phyloP scores from a whole-genome alignment of 306 rosid genomes.

The Fagus crenata region DNA sequence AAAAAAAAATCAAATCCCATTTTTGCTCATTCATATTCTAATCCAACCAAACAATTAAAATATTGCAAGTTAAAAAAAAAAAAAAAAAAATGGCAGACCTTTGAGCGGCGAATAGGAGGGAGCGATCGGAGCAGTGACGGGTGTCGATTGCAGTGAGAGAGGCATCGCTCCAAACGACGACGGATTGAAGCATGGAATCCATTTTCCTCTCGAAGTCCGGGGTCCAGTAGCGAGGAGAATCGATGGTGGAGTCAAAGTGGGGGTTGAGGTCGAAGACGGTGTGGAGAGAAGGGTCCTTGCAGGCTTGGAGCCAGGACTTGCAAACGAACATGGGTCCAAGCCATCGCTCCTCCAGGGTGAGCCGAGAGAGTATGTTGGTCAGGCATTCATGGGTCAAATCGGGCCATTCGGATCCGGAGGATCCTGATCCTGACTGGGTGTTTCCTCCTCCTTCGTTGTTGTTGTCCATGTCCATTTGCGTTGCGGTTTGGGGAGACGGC shows the following conservation, averaged over 20 bases:
- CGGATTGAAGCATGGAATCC: conserved; percentile 79
- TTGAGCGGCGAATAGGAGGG: conserved; percentile 61
- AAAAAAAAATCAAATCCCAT: background rate
- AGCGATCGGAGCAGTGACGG: conserved; percentile 69
- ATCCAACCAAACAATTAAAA: background rate
- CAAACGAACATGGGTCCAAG: conserved; percentile 66
- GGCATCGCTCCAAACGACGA: conserved; percentile 48
- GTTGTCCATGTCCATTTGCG: conserved; percentile 23
- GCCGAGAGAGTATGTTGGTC: conserved; percentile 66
- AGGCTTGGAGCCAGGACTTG: conserved; percentile 73
- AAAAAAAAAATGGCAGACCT: conserved; percentile 43
- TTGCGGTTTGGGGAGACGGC: too few species aligned
- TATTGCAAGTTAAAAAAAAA: conserved; percentile 7
- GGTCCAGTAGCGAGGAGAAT: conserved; percentile 63
- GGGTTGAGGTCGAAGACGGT: conserved; percentile 63
- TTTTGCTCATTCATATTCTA: background rate
- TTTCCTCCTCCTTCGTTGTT: conserved; percentile 4
- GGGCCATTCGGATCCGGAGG: conserved; percentile 48
- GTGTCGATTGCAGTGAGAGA: conserved; percentile 59
- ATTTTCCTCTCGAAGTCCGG: conserved; percentile 58
- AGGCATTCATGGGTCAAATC: conserved; percentile 81
- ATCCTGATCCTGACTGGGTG: conserved; percentile 24
- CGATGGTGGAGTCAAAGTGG: conserved; percentile 42
- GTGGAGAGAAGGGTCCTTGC: conserved; percentile 63
- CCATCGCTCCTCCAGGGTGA: conserved; percentile 68